phyloP scores from a whole-genome alignment of 2,329 filamentous ascomycete genomes.

The Colletotrichum chlorophyti region DNA sequence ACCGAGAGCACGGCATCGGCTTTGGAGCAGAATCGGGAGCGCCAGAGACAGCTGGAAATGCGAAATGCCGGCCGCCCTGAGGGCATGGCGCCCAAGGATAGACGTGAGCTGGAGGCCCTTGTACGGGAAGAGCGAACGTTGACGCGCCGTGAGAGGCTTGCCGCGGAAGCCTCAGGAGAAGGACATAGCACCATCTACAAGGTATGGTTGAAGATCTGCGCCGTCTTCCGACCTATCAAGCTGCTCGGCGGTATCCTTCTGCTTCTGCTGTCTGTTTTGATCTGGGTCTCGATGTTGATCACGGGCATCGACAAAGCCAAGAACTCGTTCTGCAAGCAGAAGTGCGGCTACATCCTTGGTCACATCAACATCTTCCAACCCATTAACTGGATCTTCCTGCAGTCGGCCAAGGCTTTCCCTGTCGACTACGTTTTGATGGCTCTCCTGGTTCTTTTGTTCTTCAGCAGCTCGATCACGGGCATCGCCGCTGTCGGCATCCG shows the following conservation, averaged over 20 bases:
- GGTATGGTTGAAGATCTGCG: conserved; percentile 80
- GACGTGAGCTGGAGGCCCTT: conserved; percentile 85
- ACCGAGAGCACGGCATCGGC: conserved; percentile 79
- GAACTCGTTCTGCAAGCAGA: conserved; percentile 89
- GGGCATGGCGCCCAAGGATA: conserved; percentile 82
- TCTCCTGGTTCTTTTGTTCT: conserved; percentile 84
- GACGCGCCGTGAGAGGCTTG: conserved; percentile 85
- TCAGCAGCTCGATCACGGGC: conserved; percentile 85
- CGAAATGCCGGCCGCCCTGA: conserved; percentile 79
- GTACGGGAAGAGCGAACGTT: conserved; percentile 91
- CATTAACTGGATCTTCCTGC: conserved; percentile 86
- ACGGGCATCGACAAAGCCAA: conserved; percentile 96
- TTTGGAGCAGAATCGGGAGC: conserved; percentile 86
- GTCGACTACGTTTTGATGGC: conserved; percentile 92
- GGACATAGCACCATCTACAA: conserved; percentile 77
- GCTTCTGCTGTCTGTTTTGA: conserved; percentile 74
- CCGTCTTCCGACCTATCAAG: conserved; percentile 86
- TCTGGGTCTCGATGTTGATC: conserved; percentile 93
- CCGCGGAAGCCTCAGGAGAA: conserved; percentile 81
- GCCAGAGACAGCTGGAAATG: conserved; percentile 88
- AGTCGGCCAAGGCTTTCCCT: conserved; percentile 84
- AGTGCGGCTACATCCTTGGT: conserved; percentile 91
- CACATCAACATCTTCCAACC: conserved; percentile 93
- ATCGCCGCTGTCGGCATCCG: conserved; percentile 89
- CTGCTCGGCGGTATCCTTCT: conserved; percentile 83